Evolutionary conservation across 345 rosid species (phyloP).

Genomic region (Aegle marmelos): DNA sequence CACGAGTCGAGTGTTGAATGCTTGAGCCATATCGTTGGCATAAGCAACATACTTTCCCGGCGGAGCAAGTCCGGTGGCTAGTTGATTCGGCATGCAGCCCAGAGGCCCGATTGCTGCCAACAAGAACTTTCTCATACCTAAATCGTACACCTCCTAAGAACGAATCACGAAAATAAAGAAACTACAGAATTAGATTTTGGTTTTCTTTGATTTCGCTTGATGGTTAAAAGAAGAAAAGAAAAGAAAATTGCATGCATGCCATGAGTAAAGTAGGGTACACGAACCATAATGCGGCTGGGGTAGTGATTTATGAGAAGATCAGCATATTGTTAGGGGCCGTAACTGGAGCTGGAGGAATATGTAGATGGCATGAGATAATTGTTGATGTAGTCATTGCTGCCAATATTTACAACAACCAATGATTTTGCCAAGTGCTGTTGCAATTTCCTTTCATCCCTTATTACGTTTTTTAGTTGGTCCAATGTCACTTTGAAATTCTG

Average conservation of each 20-base stretch:
- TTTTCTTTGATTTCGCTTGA: too few relatives aligned
- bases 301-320: conserved; percentile 53
- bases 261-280: not conserved
- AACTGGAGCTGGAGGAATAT: conserved; percentile 47
- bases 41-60: conserved; percentile 37
- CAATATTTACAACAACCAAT: conserved; percentile 55
- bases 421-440: conserved; percentile 41
- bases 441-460: conserved; percentile 28
- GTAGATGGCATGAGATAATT: conserved; percentile 63
- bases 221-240: too few relatives aligned
- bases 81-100: conserved; percentile 63
- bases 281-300: conserved; percentile 45
- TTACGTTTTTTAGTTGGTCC: conserved; percentile 32
- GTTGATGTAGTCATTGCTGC: conserved; percentile 83
- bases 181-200: not conserved
- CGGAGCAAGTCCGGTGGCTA: conserved; percentile 36
- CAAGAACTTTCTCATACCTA: conserved; percentile 68
- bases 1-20: conserved; percentile 41
- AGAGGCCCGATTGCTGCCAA: conserved; percentile 58
- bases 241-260: too few relatives aligned
- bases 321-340: conserved; percentile 49
- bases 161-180: not conserved
- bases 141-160: conserved; percentile 37
- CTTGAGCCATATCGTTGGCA: conserved; percentile 44
- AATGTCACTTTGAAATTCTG: conserved; percentile 54